Evolutionary conservation across 1,284 basidiomycete species (phyloP).

Genomic region (Coniferiporia sulphurascens): DNA sequence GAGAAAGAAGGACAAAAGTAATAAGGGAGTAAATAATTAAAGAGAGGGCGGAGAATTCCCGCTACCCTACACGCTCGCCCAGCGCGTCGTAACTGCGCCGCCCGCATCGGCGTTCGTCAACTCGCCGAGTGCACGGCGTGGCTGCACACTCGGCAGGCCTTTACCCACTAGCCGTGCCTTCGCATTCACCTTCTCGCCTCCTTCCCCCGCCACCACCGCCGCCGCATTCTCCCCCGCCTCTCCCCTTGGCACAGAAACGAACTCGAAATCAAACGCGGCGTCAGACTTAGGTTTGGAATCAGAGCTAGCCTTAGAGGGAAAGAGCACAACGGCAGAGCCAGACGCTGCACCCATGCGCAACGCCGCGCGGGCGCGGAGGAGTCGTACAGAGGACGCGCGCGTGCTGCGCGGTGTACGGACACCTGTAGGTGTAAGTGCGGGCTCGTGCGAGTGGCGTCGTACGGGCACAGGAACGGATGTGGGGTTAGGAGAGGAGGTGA

Average conservation of each 20-base stretch:
- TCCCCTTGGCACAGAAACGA: too few species aligned
- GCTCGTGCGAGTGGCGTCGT: too few species aligned
- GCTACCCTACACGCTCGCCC: not conserved
- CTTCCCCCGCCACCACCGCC: not conserved
- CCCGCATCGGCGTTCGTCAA: conserved; percentile 1
- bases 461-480: too few species aligned
- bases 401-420: conserved; percentile 8
- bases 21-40: too few species aligned
- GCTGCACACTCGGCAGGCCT: not conserved
- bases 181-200: not conserved
- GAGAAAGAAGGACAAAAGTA: not conserved
- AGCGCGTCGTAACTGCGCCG: not conserved
- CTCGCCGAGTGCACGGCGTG: conserved; percentile 7
- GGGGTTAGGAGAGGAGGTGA: not conserved
- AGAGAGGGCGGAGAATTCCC: not conserved
- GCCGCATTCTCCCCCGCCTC: not conserved
- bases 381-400: conserved; percentile 11
- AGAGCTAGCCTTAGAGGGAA: too few species aligned
- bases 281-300: too few species aligned
- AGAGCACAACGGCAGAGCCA: too few species aligned
- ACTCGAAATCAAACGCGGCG: too few species aligned
- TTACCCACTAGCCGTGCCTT: conserved; percentile 8
- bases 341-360: not conserved
- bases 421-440: too few species aligned
- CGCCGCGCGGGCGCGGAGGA: conserved; percentile 10